Evolutionary conservation across 2,329 filamentous ascomycete genomes (phyloP).

Genomic region (Zalaria sp.): DNA sequence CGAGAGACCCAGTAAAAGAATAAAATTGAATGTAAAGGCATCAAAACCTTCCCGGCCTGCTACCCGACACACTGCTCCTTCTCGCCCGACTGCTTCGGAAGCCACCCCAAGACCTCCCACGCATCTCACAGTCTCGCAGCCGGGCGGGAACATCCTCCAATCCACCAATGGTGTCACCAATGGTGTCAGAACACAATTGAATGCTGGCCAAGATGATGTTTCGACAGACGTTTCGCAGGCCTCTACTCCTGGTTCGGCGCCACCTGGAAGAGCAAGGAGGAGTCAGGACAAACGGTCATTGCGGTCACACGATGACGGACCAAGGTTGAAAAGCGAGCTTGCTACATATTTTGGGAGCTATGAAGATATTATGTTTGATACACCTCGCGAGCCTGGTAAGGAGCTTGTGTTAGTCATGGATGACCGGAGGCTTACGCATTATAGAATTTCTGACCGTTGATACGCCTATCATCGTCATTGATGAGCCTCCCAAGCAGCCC

Average conservation of each 20-base stretch:
- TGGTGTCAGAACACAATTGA: constrained; percentile 23
- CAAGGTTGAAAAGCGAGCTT: constrained; percentile 80
- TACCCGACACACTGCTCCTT: no score
- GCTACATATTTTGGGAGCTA: constrained; percentile 87
- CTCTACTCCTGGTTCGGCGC: constrained; percentile 14
- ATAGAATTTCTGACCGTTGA: constrained; percentile 59
- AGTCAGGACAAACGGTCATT: constrained; percentile 56
- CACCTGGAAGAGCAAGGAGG: constrained; percentile 2
- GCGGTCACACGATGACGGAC: constrained; percentile 69
- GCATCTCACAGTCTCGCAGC: constrained; percentile 27
- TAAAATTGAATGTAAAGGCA: neutral
- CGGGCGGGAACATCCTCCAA: constrained; percentile 26
- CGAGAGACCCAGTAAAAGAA: neutral
- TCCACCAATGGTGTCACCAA: constrained; percentile 28
- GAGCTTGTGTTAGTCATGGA: neutral
- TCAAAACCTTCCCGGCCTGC: no score
- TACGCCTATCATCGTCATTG: constrained; percentile 58
- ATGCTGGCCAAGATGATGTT: constrained; percentile 18
- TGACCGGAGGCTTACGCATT: constrained; percentile 8
- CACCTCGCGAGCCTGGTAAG: constrained; percentile 49
- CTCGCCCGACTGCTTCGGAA: neutral
- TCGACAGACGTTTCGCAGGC: constrained; percentile 15
- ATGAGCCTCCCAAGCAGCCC: constrained; percentile 32
- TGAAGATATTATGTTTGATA: constrained; percentile 82
- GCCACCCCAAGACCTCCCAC: constrained; percentile 20